Evolutionary conservation across 257 asterid species (phyloP), one percentile per base, ranked within the genome.

Genomic region (Anisodus acutangulus): DNA sequence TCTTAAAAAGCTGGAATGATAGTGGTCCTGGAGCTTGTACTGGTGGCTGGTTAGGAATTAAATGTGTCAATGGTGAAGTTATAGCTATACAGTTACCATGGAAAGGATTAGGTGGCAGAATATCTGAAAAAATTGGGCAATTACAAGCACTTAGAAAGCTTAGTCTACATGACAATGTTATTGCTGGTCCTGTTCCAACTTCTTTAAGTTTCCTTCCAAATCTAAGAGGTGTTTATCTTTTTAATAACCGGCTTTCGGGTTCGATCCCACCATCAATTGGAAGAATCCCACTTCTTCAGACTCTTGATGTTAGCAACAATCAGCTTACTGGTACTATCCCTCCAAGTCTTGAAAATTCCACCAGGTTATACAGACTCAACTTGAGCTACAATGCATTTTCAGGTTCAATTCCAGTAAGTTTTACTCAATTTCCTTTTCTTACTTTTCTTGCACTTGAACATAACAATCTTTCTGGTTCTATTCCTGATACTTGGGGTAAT

Each of bases 251-350:
- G 41, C 92, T 96, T 17, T 91, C 97, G 2, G 98, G 99, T 47
- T 87, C 93, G 1, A 85, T 96, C 10, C 98, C 98, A 10, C 91
- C 91, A 0, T 80, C 95, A 0, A 87, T 96, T 69, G 94, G 97
- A 74, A 90, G 89, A 88, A 90, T 92, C 63, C 91, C 89, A 4
- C 54, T 88, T 67, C 95, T 96, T 59, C 97, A 91, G 60, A 90
- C 94, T 6, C 92, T 96, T 85, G 99, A 94, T 91, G 86, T 96
- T 66, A 94, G 99, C 72, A 94, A 92, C 58, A 96, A 96, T 90
- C 91, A 79, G 80, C 90, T 96, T 10, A 79, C 58, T 31, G 99
- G 99, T 6, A 71, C 81, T 64, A 83, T 86, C 26, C 88, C 93
- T 45, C 88, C 90, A 0, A 85, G 90, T 72, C 90, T 96, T 53